These are phyloP conservation scores for Diaporthe velutina DNA, from an alignment of 2,329 filamentous ascomycete species.

Conservation along the genomic window DNA sequence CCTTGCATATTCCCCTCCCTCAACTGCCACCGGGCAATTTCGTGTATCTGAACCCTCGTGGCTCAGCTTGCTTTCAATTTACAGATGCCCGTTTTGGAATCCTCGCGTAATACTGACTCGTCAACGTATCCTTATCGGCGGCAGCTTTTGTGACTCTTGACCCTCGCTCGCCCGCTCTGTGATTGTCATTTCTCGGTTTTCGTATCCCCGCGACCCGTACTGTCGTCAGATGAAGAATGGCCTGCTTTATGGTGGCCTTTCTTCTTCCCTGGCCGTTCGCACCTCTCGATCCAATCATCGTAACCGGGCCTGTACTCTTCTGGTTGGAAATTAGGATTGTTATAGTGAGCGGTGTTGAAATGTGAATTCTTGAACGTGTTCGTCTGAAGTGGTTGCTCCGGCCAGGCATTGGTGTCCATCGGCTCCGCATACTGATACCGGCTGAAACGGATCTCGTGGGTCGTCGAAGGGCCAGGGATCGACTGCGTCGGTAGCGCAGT, in stretches of 20 bases:
- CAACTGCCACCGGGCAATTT: not conserved
- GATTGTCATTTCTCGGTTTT: slow-evolving; percentile 32
- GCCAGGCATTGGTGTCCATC: slow-evolving; percentile 48
- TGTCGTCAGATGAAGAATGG: slow-evolving; percentile 25
- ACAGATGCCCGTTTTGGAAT: not conserved
- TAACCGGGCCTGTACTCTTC: slow-evolving; percentile 62
- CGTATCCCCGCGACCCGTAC: not conserved
- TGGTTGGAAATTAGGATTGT: slow-evolving; percentile 72
- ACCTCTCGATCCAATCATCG: slow-evolving; percentile 47
- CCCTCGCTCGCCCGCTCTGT: not conserved
- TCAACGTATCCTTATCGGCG: not conserved
- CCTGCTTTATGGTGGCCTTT: slow-evolving; percentile 35
- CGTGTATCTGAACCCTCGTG: not conserved
- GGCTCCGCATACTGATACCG: slow-evolving; percentile 61
- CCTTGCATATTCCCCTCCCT: not conserved
- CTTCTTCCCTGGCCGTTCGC: slow-evolving; percentile 32
- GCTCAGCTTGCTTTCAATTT: not conserved
- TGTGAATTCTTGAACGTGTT: slow-evolving; percentile 75
- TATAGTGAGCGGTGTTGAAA: slow-evolving; percentile 76
- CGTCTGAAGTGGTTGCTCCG: slow-evolving; percentile 65
- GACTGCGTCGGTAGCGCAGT: slow-evolving; percentile 48
- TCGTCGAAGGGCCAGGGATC: slow-evolving; percentile 47
- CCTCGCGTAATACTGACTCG: not conserved
- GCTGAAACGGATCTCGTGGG: slow-evolving; percentile 64
- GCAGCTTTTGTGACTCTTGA: not conserved